phyloP scores from a whole-genome alignment of 495 filamentous ascomycete genomes.

The Penicillium cinerascens region DNA sequence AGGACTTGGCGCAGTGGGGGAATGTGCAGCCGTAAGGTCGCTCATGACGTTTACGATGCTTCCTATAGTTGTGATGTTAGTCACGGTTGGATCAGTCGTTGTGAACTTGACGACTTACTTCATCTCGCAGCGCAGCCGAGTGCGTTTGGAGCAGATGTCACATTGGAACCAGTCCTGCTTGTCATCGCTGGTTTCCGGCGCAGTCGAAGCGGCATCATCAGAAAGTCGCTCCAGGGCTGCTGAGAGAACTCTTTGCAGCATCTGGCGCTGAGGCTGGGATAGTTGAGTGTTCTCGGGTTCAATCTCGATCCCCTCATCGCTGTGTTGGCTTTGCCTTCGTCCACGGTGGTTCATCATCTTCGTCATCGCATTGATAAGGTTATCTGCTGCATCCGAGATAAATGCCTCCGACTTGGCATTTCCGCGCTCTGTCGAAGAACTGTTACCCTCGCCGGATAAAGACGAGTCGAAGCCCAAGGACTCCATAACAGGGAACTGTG shows the following conservation, averaged over 20 bases:
- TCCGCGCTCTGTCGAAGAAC: not conserved
- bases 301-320: constrained; percentile 26
- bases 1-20: constrained; percentile 64
- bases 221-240: constrained; percentile 33
- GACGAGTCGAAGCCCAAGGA: not conserved
- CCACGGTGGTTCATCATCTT: constrained; percentile 34
- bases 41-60: constrained; percentile 83
- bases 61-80: constrained; percentile 49
- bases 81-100: not conserved
- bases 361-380: constrained; percentile 37
- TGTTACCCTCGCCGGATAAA: not conserved
- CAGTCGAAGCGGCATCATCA: constrained; percentile 7
- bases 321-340: constrained; percentile 24
- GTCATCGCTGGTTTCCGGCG: constrained; percentile 19
- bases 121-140: constrained; percentile 62
- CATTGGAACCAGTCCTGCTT: constrained; percentile 49
- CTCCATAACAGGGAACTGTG: constrained; percentile 4
- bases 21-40: constrained; percentile 89
- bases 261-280: constrained; percentile 32
- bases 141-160: constrained; percentile 51
- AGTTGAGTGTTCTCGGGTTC: constrained; percentile 20
- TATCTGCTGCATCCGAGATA: constrained; percentile 32
- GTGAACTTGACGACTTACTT: constrained; percentile 52
- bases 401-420: constrained; percentile 23
- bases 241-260: constrained; percentile 34